phyloP scores from a whole-genome alignment of 495 filamentous ascomycete genomes.

The Viridothelium virens region DNA sequence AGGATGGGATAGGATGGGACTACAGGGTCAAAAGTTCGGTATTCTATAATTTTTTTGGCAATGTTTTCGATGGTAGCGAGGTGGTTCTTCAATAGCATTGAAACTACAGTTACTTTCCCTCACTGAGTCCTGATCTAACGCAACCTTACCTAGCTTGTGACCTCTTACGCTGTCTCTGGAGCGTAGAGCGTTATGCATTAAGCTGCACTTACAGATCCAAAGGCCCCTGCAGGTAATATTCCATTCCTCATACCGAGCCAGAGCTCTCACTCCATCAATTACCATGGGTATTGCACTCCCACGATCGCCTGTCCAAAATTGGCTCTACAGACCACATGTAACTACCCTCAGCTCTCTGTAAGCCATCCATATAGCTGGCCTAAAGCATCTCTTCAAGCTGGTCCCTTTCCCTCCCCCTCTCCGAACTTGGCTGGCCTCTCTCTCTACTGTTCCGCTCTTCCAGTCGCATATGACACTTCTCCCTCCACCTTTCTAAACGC shows the following conservation, averaged over 20 bases:
- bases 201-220: background rate
- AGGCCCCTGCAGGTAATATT: background rate
- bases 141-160: background rate
- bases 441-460: background rate
- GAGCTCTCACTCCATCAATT: no score
- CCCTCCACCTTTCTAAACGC: constrained; percentile 16
- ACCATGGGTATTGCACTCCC: no score
- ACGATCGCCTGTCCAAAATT: no score
- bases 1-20: background rate
- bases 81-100: background rate
- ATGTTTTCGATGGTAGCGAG: background rate
- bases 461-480: constrained; percentile 7
- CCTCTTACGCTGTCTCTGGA: background rate
- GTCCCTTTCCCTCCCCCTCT: background rate
- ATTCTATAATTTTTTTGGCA: background rate
- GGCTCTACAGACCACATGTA: no score
- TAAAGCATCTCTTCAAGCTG: background rate
- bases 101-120: background rate
- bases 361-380: no score
- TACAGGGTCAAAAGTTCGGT: background rate
- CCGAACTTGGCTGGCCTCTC: background rate
- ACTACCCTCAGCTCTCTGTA: no score
- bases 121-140: background rate
- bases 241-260: no score
- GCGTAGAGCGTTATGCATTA: background rate